phyloP scores from a whole-genome alignment of 2,329 filamentous ascomycete genomes.

The Dissoconium aciculare region DNA sequence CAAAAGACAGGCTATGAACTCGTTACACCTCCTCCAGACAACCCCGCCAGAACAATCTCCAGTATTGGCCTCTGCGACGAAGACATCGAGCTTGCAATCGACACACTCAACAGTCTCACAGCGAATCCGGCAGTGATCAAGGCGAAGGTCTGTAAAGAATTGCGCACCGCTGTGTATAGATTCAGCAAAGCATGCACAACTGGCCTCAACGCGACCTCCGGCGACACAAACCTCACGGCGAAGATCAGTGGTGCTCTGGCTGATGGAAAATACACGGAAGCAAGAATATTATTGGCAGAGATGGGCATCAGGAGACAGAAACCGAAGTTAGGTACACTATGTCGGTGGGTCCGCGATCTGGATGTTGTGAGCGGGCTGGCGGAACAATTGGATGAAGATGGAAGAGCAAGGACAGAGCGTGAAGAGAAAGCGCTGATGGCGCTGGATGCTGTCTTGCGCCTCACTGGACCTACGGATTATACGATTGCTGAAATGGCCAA shows the following conservation, averaged over 20 bases:
- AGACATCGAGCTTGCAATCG: constrained; percentile 52
- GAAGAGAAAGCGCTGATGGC: constrained; percentile 45
- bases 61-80: too few species aligned
- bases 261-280: constrained; percentile 52
- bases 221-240: constrained; percentile 48
- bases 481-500: constrained; percentile 23
- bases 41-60: too few species aligned
- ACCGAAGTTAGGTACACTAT: constrained; percentile 53
- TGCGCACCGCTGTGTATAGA: constrained; percentile 52
- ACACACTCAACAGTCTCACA: constrained; percentile 45
- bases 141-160: constrained; percentile 50
- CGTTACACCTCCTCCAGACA: too few species aligned
- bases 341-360: constrained; percentile 57
- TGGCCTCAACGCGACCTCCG: constrained; percentile 42
- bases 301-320: constrained; percentile 53
- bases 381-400: constrained; percentile 30
- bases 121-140: constrained; percentile 50
- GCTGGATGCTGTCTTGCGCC: constrained; percentile 48
- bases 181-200: constrained; percentile 56
- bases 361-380: constrained; percentile 54
- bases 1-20: too few species aligned
- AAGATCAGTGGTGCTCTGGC: constrained; percentile 50
- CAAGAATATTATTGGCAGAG: constrained; percentile 49
- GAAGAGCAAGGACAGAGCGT: constrained; percentile 27
- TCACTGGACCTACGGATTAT: constrained; percentile 45